Conservation (phyloP, 2,329 filamentous ascomycete genomes). For the Albifimbria verrucaria region DNA sequence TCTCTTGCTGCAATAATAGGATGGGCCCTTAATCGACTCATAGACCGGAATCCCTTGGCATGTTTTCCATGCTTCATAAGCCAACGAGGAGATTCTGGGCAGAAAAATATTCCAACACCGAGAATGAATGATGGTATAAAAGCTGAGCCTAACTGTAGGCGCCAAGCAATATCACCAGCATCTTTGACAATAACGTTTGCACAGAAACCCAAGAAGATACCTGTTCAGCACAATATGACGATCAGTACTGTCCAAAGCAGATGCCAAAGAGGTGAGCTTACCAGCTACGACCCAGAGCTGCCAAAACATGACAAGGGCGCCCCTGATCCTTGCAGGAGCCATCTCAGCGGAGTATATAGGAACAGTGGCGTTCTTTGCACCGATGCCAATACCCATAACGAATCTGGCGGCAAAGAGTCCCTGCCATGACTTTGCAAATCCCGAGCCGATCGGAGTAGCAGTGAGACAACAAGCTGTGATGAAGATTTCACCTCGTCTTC, state of each 20-base stretch:
- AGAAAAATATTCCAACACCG: constrained; percentile 54
- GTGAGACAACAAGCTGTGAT: constrained; percentile 49
- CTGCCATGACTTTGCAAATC: constrained; percentile 62
- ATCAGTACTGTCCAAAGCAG: too few relatives aligned
- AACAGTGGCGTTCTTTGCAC: constrained; percentile 59
- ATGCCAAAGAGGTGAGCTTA: constrained; percentile 4
- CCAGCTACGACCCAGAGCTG: constrained; percentile 31
- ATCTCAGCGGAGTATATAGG: constrained; percentile 74
- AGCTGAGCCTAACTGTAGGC: constrained; percentile 56
- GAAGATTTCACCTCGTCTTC: constrained; percentile 65
- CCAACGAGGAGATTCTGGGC: constrained; percentile 58
- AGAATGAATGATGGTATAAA: constrained; percentile 49
- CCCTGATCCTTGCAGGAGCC: constrained; percentile 61
- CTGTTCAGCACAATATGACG: too few relatives aligned
- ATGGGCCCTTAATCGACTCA: constrained; percentile 20
- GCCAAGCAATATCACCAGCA: constrained; percentile 51
- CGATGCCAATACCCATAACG: constrained; percentile 65
- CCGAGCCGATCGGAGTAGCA: constrained; percentile 53
- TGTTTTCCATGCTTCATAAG: constrained; percentile 57
- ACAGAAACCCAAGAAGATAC: constrained; percentile 44
- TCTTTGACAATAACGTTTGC: constrained; percentile 52
- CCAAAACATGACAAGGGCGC: constrained; percentile 80
- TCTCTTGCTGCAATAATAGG: constrained; percentile 1
- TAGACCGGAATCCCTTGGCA: constrained; percentile 48
- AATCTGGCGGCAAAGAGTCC: constrained; percentile 64